Percentiles rank a stretch among this genome's conserved stretches.
Conservation (phyloP, 768 basidiomycete species). For the Mrakia blollopis region DNA sequence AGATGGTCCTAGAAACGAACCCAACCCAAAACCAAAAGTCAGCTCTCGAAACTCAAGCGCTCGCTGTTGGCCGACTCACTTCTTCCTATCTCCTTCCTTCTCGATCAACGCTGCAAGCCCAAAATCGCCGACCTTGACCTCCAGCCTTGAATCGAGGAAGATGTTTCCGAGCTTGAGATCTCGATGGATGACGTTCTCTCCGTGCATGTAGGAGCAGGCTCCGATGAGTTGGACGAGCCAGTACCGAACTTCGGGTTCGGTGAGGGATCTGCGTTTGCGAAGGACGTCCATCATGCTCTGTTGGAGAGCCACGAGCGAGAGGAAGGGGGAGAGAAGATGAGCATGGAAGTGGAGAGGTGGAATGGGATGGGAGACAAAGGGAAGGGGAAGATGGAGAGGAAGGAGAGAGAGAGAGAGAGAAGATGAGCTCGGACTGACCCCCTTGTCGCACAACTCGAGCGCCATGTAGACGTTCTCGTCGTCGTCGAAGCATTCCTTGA, state of each 20-base stretch:
- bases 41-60: not conserved
- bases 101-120: conserved; percentile 95
- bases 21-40: not conserved
- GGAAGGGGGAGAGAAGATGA: not conserved
- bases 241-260: conserved; percentile 87
- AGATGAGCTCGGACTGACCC: conserved; percentile 46
- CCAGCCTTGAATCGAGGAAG: conserved; percentile 85
- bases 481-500: conserved; percentile 94
- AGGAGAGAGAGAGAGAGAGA: not conserved
- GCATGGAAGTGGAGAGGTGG: not conserved
- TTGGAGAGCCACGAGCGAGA: not conserved
- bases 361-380: not conserved
- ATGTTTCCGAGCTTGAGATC: conserved; percentile 95
- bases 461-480: conserved; percentile 95
- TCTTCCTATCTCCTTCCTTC: conserved; percentile 92
- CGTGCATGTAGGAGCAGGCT: conserved; percentile 96
- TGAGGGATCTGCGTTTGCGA: conserved; percentile 75
- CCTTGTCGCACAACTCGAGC: conserved; percentile 83
- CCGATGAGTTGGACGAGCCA: conserved; percentile 92
- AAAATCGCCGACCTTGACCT: conserved; percentile 95
- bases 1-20: conserved; percentile 64
- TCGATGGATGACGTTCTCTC: conserved; percentile 91
- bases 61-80: conserved; percentile 47
- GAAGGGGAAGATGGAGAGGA: not conserved
- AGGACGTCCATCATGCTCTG: conserved; percentile 59